Evolutionary conservation across 148 eudicot species (phyloP), one percentile per base, ranked within the genome.

Genomic region (Fagopyrum tataricum): DNA sequence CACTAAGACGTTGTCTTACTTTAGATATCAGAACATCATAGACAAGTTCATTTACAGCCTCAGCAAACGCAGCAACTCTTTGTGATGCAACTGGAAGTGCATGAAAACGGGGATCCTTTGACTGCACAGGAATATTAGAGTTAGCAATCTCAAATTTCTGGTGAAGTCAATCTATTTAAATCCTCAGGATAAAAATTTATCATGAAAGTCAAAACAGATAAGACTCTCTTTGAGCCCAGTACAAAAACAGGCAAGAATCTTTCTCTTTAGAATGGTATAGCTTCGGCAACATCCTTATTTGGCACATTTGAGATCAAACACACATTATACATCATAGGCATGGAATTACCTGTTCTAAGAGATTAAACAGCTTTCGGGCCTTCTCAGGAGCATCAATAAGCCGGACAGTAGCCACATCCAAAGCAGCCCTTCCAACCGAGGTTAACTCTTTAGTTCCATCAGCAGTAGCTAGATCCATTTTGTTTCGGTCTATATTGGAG

Each of bases 81-180:
- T 94, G 97, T 74, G 98, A 88, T 73, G 98, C 82, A 62, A 88
- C 59, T 31, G 97, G 96, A 77, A 94, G 97, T 70, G 98, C 97
- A 84, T 94, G 97, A 74, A 94, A 91, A 67, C 97, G 90, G 61
- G 97, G 98, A 82, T 94, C 97, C 82, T 90, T 91, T 5, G 97
- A 89, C 98, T 94, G 92, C 86, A 89, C 41, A 51, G 66, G 42
- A 61, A 64, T 26, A 55, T 55, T 12, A 64, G 18, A 61, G 39
- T 64, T 64, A 64, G 69, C 69, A 1, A 13, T 21, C 42, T 64
- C 20, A 64, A 10, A 20, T 56, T 46, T 46, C 49, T 8, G 11
- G 8, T 56, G 3, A 21, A 46, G 13, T 7, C 7, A 20, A 56
- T 51, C 15, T 17, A 51, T 14, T 20, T 14, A 51, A 51, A 51